Evolutionary conservation across 2,329 filamentous ascomycete species (phyloP), one percentile per base, ranked within the genome.

Genomic region (Waltergamsia citrina): DNA sequence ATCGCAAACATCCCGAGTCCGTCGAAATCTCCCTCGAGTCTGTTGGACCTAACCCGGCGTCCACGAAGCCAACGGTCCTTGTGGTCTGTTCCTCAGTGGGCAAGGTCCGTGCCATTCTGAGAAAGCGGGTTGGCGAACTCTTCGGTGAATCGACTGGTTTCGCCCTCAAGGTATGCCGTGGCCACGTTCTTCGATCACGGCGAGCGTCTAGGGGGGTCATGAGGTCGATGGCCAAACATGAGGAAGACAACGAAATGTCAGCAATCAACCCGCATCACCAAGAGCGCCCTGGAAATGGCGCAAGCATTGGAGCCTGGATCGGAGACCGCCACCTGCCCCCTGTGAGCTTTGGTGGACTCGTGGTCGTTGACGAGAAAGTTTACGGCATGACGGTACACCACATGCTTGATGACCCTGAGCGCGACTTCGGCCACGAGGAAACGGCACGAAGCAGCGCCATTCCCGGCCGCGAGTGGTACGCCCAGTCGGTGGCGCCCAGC

Each of bases 311-410:
- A 6, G 88, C 88, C 1, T 95, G 85, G 67, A 78, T 85, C 33
- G 82, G 84, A 37, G 77, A 87, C 43, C 78, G 84, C 29, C 90
- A 95, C 50, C 65, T 95, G 3, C 87, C 88, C 6, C 86, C 90
- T 3, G 90, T 94, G 4, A 93, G 86, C 21, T 87, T 94, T 44
- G 90, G 90, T 10, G 90, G 90, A 7, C 70, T 94, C 4, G 77
- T 96, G 26, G 63, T 92, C 21, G 77, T 96, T 2, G 87, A 96
- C 50, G 78, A 83, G 36, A 78, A 82, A 53, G 76, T 85, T 0
- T 92, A 87, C 48, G 90, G 90, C 10, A 92, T 96, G 85, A 95
- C 86, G 16, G 90, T 96, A 0, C 90, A 96, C 50, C 90, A 96
- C 55, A 90, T 96, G 78, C 74, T 96, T 3, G 90, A 95, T 63